Conservation (phyloP, 805 yeast species). For the Wickerhamiella azymoides region DNA sequence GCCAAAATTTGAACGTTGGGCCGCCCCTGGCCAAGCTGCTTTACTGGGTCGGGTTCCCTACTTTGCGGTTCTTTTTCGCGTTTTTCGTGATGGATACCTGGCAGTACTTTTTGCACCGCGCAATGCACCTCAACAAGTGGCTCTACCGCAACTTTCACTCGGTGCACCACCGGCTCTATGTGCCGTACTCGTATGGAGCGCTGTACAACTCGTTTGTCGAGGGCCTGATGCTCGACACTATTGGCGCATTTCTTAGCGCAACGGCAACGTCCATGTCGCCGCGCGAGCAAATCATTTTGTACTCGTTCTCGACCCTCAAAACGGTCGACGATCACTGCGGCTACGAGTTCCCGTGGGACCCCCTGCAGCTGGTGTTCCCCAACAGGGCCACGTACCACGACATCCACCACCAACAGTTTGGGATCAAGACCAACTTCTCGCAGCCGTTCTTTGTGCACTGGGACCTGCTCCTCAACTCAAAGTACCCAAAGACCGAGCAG, state of each 20-base stretch:
- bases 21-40: slow-evolving; percentile 31
- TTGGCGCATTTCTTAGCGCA: slow-evolving; percentile 81
- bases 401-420: slow-evolving; percentile 94
- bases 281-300: slow-evolving; percentile 62
- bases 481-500: slow-evolving; percentile 50
- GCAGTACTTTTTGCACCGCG: slow-evolving; percentile 85
- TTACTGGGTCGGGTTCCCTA: slow-evolving; percentile 54
- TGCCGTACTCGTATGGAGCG: slow-evolving; percentile 96
- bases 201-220: slow-evolving; percentile 87
- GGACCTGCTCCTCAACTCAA: slow-evolving; percentile 65
- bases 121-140: slow-evolving; percentile 70
- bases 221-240: slow-evolving; percentile 82
- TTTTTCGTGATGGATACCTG: slow-evolving; percentile 77
- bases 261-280: slow-evolving; percentile 49
- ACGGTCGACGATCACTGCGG: slow-evolving; percentile 99
- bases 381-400: slow-evolving; percentile 94
- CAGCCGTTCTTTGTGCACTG: slow-evolving; percentile 95
- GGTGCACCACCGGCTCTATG: slow-evolving; percentile 85
- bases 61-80: slow-evolving; percentile 43
- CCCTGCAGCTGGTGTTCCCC: slow-evolving; percentile 82
- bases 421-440: slow-evolving; percentile 80
- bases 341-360: slow-evolving; percentile 83
- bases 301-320: slow-evolving; percentile 81
- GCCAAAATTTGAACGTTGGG: slow-evolving; percentile 25
- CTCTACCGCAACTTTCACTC: slow-evolving; percentile 79